Percentiles rank a stretch among this genome's conserved stretches.
Evolutionary conservation across 441 rosid species (phyloP).

Genomic region (Pelargonium fulgidum): DNA sequence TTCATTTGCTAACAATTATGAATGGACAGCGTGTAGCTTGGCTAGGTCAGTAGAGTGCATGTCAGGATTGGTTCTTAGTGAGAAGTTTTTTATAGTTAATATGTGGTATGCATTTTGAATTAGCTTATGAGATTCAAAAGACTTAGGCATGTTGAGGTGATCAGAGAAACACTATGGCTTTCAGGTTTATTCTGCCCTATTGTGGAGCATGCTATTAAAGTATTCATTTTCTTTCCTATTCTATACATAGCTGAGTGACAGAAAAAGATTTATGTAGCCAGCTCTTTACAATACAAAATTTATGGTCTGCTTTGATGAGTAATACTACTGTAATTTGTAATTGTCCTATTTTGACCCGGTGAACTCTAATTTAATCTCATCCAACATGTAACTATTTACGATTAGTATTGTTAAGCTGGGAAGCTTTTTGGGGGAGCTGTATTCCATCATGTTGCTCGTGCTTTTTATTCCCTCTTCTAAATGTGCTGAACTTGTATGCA

Average conservation of each 20-base stretch:
- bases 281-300: neutral
- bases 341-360: neutral
- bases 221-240: neutral
- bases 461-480: neutral
- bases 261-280: neutral
- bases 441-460: neutral
- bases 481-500: slow-evolving; percentile 2
- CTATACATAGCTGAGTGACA: neutral
- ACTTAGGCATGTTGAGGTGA: neutral
- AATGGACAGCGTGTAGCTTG: too few species aligned
- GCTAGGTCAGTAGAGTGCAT: too few species aligned
- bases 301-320: neutral
- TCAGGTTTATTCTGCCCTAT: neutral
- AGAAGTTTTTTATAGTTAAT: too few species aligned
- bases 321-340: neutral
- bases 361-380: neutral
- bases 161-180: neutral
- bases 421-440: neutral
- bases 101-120: too few species aligned
- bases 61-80: too few species aligned
- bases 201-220: neutral
- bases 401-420: neutral
- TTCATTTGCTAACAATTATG: too few species aligned
- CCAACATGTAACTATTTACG: neutral
- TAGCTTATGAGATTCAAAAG: too few species aligned